Evolutionary conservation across 225 moss, liverwort and hornwort genomes (phyloP), one percentile per base, ranked within the genome.

Genomic region (Ulota crispa): DNA sequence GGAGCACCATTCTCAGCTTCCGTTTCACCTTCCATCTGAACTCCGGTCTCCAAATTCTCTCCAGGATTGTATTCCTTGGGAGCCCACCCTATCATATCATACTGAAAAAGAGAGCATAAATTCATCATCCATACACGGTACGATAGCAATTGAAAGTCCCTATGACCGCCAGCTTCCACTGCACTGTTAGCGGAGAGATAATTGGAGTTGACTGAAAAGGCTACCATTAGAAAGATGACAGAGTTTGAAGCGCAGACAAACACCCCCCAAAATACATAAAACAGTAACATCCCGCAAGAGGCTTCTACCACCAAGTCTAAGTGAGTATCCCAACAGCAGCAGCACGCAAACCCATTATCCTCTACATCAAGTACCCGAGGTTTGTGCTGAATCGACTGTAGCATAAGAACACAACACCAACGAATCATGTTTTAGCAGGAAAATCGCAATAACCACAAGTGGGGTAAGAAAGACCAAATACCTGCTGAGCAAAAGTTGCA

Each of bases 31-130:
- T 80, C 91, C 84, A 64, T 84, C 65, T 82, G 92, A 83, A 60
- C 55, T 84, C 63, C 71, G 56, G 78, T 68, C 75, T 84, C 81
- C 77, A 79, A 60, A 83, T 83, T 88, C 68, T 94, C 92, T 57
- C 91, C 93, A 80, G 96, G 96, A 75, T 94, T 96, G 86, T 99
- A 99, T 63, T 99, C 99, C 80, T 99, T 99, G 42, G 99, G 99
- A 84, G 94, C 90, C 99, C 99, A 99, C n/a, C 96, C 96, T 83
- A 87, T 85, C 87, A 88, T 91, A 86, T 99, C 99, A 88, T 99
- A 99, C 94, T 99, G 92, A 87, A 89, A 78, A 70, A 73, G 72
- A 70, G 86, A 37, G 85, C 39, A 42, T 27, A 52, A 50, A 52
- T 57, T 31, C 31, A 73, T 73, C 26, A 62, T 77, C 56, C 32